phyloP scores from a whole-genome alignment of 495 filamentous ascomycete species.

The Penicillium herquei region DNA sequence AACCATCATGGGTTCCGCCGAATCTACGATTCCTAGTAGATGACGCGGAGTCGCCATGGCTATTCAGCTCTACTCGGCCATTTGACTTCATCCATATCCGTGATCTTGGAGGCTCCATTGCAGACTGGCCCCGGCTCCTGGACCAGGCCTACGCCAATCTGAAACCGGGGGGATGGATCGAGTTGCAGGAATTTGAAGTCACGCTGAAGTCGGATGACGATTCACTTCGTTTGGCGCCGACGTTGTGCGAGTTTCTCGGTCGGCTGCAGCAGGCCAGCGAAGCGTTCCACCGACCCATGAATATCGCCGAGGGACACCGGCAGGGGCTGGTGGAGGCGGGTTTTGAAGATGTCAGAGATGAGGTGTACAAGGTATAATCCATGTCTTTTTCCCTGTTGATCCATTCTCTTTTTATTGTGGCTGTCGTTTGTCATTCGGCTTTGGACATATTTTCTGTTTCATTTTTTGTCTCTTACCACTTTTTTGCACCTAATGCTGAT shows the following conservation, averaged over 20 bases:
- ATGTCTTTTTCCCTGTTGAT: not conserved
- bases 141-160: constrained; percentile 39
- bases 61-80: constrained; percentile 36
- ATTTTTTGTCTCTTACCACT: not conserved
- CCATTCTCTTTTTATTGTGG: not conserved
- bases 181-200: constrained; percentile 53
- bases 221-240: constrained; percentile 28
- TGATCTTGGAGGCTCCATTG: constrained; percentile 44
- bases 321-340: constrained; percentile 34
- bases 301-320: constrained; percentile 32
- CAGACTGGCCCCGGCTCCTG: constrained; percentile 43
- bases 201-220: constrained; percentile 42
- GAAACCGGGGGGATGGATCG: constrained; percentile 53
- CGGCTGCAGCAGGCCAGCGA: constrained; percentile 34
- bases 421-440: not conserved
- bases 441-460: not conserved
- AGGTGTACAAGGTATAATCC: constrained; percentile 41
- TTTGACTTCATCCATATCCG: constrained; percentile 53
- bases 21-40: constrained; percentile 50
- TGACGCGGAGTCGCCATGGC: constrained; percentile 51
- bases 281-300: constrained; percentile 40
- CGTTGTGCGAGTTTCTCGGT: constrained; percentile 30
- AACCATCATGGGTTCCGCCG: constrained; percentile 40
- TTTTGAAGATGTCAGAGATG: constrained; percentile 39
- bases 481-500: no score